Base-by-base conservation (phyloP, 257 asterid species). In the Penstemon newberryi region DNA sequence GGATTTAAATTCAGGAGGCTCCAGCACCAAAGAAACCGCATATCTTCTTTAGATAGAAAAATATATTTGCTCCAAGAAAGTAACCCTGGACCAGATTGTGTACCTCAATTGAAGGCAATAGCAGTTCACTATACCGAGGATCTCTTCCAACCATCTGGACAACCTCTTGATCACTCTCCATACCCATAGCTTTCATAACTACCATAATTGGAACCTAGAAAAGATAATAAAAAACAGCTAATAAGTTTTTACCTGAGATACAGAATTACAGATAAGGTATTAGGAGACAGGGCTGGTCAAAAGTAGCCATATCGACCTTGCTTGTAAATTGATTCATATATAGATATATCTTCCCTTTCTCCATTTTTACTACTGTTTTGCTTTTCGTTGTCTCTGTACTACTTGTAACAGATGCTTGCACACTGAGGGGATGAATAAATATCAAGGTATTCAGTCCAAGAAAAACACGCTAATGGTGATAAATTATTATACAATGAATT, bases 91-190 rank as follows among this genome's bases (percentile, higher is more conserved):
- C 60, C 64, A 69, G 15, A 41, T 49, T 36, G 58, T 55, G 54
- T 85, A 91, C 97, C 97, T 93, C 96, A 52, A 90, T 86, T 61
- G 99, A 93, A 70, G 99, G 97, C 83, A 90, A 77, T 56, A 90
- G 84, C 80, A 93, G 74, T 66, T 89, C 91, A 78, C 96, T 75
- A 70, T 80, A 90, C 46, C 95, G 92, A 74, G 97, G 96, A 75
- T 90, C 99, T 86, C 99, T 85, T 63, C 99, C 99, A 75, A 93
- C 63, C 97, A 93, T 88, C 79, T 93, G 99, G 79, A 93, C 92
- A 77, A 90, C 90, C 80, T 93, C 97, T 85, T 93, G 99, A 80
- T 90, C 97, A 75, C 95, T 87, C 79, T 86, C 97, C 99, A 93
- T 88, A 13, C 97, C 99, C 96, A 93, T 88, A 70, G 99, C 99